These are phyloP conservation scores for Pseudogymnoascus sp. DNA, from an alignment of 2,329 filamentous ascomycete species.

Conservation along the genomic window DNA sequence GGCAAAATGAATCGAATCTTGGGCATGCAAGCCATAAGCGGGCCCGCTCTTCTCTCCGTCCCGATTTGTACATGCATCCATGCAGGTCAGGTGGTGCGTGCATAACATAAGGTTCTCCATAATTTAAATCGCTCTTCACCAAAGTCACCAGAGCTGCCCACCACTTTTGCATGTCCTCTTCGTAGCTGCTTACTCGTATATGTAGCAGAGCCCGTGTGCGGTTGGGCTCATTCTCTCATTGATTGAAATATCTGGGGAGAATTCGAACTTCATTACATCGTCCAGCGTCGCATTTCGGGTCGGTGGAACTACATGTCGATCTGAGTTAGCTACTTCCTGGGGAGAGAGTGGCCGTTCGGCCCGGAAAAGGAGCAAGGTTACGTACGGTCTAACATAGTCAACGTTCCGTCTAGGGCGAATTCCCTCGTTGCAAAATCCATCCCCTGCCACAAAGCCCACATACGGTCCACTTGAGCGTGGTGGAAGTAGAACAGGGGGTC, in stretches of 20 bases:
- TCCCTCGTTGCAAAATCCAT: conserved; percentile 32
- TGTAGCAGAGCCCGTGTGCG: neutral
- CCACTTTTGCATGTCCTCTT: too few relatives aligned
- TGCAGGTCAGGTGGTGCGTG: neutral
- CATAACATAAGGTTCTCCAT: neutral
- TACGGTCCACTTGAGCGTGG: conserved; percentile 18
- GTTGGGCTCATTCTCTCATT: neutral
- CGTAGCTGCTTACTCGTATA: neutral
- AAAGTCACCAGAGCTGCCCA: neutral
- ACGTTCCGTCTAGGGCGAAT: conserved; percentile 31
- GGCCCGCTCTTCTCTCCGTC: neutral
- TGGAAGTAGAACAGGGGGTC: conserved; percentile 21
- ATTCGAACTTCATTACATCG: conserved; percentile 29
- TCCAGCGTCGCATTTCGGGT: conserved; percentile 37
- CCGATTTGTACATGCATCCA: neutral
- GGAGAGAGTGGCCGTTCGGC: neutral
- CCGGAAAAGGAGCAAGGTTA: neutral
- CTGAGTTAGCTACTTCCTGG: neutral
- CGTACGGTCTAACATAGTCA: conserved; percentile 33
- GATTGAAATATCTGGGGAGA: neutral
- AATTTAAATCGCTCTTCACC: neutral
- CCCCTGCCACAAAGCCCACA: conserved; percentile 35
- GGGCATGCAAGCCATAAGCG: neutral
- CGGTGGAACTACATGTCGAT: conserved; percentile 22
- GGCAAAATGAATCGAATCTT: neutral